A percentile compares a stretch with the other conserved stretches of the same genome.
These are phyloP conservation scores for Colletotrichum ledebouriae DNA, from an alignment of 2,329 filamentous ascomycete species.

Conservation along the genomic window DNA sequence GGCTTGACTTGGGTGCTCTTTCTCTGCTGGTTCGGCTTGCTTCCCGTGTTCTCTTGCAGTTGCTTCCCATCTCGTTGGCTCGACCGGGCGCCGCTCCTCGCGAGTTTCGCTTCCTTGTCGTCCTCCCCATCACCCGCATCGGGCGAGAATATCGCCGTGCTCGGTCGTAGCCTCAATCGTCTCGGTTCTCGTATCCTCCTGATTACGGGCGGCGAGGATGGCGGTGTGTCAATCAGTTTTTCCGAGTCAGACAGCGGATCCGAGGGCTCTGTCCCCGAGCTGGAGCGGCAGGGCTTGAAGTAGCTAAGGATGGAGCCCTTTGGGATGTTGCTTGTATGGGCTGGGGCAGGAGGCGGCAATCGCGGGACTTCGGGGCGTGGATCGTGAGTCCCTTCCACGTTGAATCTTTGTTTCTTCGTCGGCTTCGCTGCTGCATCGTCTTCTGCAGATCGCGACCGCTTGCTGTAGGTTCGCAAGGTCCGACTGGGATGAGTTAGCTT, in stretches of 20 bases:
- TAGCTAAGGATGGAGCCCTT: conserved; percentile 58
- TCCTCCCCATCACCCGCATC: conserved; percentile 9
- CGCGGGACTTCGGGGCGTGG: conserved; percentile 15
- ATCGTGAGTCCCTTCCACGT: conserved; percentile 43
- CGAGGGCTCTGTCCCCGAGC: conserved; percentile 25
- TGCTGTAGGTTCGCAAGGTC: conserved; percentile 56
- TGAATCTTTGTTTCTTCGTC: conserved; percentile 42
- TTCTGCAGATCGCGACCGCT: conserved; percentile 44
- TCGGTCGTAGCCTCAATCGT: conserved; percentile 39
- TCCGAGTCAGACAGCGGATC: conserved; percentile 34
- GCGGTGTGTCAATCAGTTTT: conserved; percentile 44
- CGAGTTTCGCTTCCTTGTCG: background rate
- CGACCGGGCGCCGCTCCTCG: background rate
- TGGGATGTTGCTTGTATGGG: conserved; percentile 39
- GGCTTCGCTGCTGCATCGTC: background rate
- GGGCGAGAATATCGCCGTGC: conserved; percentile 17
- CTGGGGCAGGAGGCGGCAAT: background rate
- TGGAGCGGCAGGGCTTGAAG: conserved; percentile 52
- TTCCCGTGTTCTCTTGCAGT: background rate
- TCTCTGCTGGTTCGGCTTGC: conserved; percentile 4
- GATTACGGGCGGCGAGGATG: conserved; percentile 43
- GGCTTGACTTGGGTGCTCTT: background rate
- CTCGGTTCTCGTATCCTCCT: conserved; percentile 40
- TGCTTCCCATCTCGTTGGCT: background rate
- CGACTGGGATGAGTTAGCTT: conserved; percentile 6